Percentiles rank a stretch among this genome's conserved stretches.
phyloP scores from a whole-genome alignment of 116 monocot species.

The Iris pallida region DNA sequence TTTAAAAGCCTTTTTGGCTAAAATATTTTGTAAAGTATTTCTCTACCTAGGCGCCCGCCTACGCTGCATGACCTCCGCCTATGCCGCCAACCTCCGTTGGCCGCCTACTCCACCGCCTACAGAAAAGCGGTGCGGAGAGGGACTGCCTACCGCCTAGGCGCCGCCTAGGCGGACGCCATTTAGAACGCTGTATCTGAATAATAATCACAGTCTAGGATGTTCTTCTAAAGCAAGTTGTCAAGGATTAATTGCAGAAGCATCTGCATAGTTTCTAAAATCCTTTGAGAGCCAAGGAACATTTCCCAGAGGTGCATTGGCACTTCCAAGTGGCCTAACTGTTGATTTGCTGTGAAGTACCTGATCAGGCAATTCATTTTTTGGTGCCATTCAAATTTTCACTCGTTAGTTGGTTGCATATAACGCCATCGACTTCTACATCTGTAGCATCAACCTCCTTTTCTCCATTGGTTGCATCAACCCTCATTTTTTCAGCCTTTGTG shows the following conservation, averaged over 20 bases:
- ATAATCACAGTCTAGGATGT: constrained; percentile 14
- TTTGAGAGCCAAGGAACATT: constrained; percentile 9
- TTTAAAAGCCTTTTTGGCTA: too few relatives aligned
- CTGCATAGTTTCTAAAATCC: background rate
- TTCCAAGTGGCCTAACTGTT: background rate
- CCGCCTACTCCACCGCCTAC: too few relatives aligned
- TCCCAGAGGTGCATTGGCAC: constrained; percentile 1
- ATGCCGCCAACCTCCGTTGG: too few relatives aligned
- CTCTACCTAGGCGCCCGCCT: too few relatives aligned
- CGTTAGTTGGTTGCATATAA: too few relatives aligned
- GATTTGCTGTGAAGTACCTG: background rate
- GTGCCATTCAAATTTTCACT: too few relatives aligned
- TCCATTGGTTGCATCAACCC: constrained; percentile 8
- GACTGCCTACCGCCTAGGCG: too few relatives aligned
- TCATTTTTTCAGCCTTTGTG: constrained; percentile 12
- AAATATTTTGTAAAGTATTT: too few relatives aligned
- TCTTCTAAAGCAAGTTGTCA: constrained; percentile 20
- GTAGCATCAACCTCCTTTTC: background rate
- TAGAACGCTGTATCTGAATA: too few relatives aligned
- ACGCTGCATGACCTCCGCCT: too few relatives aligned
- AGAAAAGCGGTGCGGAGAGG: too few relatives aligned
- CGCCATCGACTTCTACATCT: background rate
- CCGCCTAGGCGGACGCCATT: too few relatives aligned
- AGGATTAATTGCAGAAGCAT: constrained; percentile 9
- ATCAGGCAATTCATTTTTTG: background rate